Evolutionary conservation across 1,139 yeast species (phyloP), one percentile per base, ranked within the genome.

Genomic region (Yamadazyma diddensiae): DNA sequence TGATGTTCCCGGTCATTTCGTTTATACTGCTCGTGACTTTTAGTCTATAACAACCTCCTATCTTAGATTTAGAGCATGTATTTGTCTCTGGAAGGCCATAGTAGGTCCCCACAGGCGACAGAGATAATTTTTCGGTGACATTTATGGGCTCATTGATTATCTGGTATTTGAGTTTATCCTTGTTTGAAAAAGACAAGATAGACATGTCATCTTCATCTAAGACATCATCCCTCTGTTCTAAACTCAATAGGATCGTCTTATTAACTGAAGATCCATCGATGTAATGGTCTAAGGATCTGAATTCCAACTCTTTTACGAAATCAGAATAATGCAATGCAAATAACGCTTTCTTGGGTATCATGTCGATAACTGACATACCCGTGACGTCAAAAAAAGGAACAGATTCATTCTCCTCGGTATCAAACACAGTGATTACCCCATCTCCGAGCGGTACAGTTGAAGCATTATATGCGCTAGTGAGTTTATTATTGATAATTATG

Each of bases 271-370:
- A 43, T 4, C 83, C 80, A 37, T 79, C 81, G 13, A 90, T 70
- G 31, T 85, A 59, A 25, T 67, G 42, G 3, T 65, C 59, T 15
- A 87, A 58, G n/a, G 73, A 68, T 39, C 92, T 71, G 41, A 85
- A 77, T 31, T 75, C 63, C 15, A 87, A 49, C 49, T 87, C 96
- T 15, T 73, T 70, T 3, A 84, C 94, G 53, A 86, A 80, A 19
- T 67, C 67, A 2, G 81, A 67, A 31, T 78, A 80, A 38, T 78
- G 79, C 37, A 88, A 57, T 0, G 95, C 96, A 46, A 74, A 70
- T 6, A 90, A 60, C 33, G 84, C 77, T 50, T 82, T 87, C 42
- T 82, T 70, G 0, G 90, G 83, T n/a, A 79, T 78, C 58, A 85
- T 76, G 0, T 59, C 55, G 6, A 68, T 59, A 3, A 50, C 31